phyloP scores from a whole-genome alignment of 2,329 filamentous ascomycete genomes.

The Pseudonectria foliicola region DNA sequence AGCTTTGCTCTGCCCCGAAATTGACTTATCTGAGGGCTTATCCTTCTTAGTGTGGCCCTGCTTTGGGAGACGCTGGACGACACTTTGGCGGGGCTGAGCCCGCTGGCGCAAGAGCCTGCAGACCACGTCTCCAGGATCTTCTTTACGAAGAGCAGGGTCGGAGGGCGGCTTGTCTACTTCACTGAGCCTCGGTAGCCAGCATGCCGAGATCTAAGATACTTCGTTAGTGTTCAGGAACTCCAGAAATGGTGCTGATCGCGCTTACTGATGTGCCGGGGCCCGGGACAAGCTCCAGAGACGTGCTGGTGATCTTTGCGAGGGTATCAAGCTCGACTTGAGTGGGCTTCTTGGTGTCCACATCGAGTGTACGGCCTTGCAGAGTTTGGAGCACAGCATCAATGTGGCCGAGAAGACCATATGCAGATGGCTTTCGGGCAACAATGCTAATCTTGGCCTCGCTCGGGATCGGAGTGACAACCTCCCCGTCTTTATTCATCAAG shows the following conservation, averaged over 20 bases:
- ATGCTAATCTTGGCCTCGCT: constrained; percentile 22
- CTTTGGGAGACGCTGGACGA: background rate
- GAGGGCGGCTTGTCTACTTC: background rate
- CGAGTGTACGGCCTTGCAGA: constrained; percentile 20
- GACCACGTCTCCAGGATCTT: constrained; percentile 38
- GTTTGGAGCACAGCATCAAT: constrained; percentile 24
- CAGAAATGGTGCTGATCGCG: background rate
- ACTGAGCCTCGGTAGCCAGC: constrained; percentile 33
- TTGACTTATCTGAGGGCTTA: too few relatives aligned
- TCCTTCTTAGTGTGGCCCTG: too few relatives aligned
- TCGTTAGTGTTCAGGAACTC: constrained; percentile 5
- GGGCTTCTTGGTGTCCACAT: constrained; percentile 14
- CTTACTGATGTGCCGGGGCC: constrained; percentile 16
- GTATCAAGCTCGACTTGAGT: constrained; percentile 18
- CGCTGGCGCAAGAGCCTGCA: constrained; percentile 36
- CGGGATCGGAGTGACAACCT: constrained; percentile 17
- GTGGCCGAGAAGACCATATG: constrained; percentile 28
- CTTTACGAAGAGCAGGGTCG: constrained; percentile 15
- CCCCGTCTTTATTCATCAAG: constrained; percentile 25
- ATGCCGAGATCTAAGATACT: constrained; percentile 26
- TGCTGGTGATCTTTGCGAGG: constrained; percentile 28
- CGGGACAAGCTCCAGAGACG: constrained; percentile 18
- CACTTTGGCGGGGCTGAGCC: background rate
- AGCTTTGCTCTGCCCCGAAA: too few relatives aligned
- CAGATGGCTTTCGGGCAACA: constrained; percentile 21